Base-by-base conservation (phyloP, 129 eudicot species). In the Kitagawia praeruptora region DNA sequence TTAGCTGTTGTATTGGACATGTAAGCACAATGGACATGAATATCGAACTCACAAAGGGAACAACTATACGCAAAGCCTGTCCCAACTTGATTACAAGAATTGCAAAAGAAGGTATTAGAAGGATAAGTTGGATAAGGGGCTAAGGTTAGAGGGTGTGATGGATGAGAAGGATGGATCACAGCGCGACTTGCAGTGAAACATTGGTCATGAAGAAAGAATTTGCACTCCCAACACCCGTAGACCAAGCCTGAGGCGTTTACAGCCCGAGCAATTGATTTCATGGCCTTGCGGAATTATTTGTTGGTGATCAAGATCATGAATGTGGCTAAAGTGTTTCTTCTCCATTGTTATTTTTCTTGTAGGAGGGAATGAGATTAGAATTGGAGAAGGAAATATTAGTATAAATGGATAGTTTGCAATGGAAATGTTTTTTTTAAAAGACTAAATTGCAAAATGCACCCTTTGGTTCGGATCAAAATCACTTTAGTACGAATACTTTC, bases 71-170 rank as follows among this genome's bases (percentile, higher is more conserved):
- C 48, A 23, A 74, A 74, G 37, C 94, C 89, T 8, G 79, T 82
- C 42, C 94, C 94, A 4, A 70, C 47, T 25, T 79, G 82, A 56
- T 70, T 81, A 78, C 94, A 92, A 1, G 86, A 53, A 75, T 92
- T 84, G 85, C 94, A 89, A 44, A 71, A 80, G n/a, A 92, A 89
- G 12, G 94, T 83, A 49, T 78, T 83, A 1, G 97, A 89, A 31
- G 94, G 91, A 34, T 92, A 88, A 75, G 97, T 92, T 37, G 97
- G 97, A 72, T 75, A 86, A 19, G 93, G 94, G 40, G 83, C 79
- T 44, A 92, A 75, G 45, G 91, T 88, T 1, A 92, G 80, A 49
- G 94, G 92, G 76, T 89, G 94, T 42, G 83, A 64, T 18, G 88
- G 90, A 75, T 89, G 97, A 69, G 94, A 89, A 5, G 88, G 88